Conservation (phyloP, 345 rosid genomes). For the Boechera stricta region DNA sequence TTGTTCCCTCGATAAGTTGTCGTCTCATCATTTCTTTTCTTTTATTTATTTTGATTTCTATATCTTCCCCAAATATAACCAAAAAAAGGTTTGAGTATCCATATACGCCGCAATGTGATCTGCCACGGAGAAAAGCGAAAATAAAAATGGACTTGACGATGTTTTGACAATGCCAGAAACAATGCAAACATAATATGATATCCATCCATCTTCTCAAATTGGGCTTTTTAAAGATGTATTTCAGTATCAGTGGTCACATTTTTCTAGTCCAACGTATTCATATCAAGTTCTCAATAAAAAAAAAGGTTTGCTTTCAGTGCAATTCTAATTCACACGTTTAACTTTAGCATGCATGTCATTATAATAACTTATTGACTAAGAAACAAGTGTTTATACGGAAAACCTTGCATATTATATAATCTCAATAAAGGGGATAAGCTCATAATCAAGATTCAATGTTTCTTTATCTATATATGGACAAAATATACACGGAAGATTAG, state of each 20-base stretch:
- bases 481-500: constrained; percentile 7
- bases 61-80: constrained; percentile 1
- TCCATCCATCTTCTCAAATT: not conserved
- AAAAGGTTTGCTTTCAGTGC: not conserved
- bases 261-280: constrained; percentile 6
- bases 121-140: not conserved
- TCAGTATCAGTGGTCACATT: constrained; percentile 8
- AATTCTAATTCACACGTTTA: constrained; percentile 30
- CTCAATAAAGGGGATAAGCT: not conserved
- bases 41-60: not conserved
- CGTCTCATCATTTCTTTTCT: constrained; percentile 31
- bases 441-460: constrained; percentile 34
- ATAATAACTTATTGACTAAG: constrained; percentile 6
- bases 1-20: constrained; percentile 33
- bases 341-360: constrained; percentile 11
- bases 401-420: constrained; percentile 9
- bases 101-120: not conserved
- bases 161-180: not conserved
- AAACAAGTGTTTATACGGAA: constrained; percentile 2
- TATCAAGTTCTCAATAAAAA: not conserved
- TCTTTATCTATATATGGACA: constrained; percentile 1
- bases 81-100: not conserved
- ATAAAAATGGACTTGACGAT: not conserved
- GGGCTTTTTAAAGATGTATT: not conserved
- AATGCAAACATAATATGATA: not conserved